Percentiles rank a stretch among this genome's conserved stretches.
These are phyloP conservation scores for Starmera quercuum DNA, from an alignment of 805 yeast genomes.

Conservation along the genomic window DNA sequence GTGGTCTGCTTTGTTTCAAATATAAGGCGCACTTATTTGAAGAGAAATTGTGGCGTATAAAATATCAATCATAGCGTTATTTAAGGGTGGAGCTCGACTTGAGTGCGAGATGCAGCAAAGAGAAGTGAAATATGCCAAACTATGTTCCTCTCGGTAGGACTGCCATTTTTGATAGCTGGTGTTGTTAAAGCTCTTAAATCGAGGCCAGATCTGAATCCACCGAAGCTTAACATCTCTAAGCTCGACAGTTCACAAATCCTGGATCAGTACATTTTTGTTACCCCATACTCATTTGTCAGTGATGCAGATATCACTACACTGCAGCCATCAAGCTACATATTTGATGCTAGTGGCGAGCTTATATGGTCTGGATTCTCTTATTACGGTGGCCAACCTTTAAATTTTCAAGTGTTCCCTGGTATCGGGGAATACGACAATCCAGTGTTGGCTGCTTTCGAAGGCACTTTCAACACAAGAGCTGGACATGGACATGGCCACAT, in stretches of 20 bases:
- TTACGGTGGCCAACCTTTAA: constrained; percentile 25
- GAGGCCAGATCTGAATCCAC: background rate
- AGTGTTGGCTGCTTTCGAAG: constrained; percentile 27
- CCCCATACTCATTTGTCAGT: constrained; percentile 23
- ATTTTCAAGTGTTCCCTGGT: constrained; percentile 20
- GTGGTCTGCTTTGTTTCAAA: too few species aligned
- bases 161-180: too few species aligned
- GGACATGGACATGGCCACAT: constrained; percentile 22
- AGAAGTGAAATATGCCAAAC: too few species aligned
- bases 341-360: constrained; percentile 25
- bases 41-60: too few species aligned
- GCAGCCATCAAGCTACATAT: constrained; percentile 30
- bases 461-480: constrained; percentile 23
- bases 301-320: constrained; percentile 18
- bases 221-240: background rate
- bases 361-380: constrained; percentile 30
- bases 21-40: too few species aligned
- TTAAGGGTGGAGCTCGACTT: too few species aligned
- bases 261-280: constrained; percentile 24
- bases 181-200: too few species aligned
- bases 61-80: too few species aligned
- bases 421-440: constrained; percentile 18
- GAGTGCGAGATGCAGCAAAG: too few species aligned
- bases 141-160: too few species aligned
- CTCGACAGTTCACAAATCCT: background rate